Conservation (phyloP, 1,284 basidiomycete genomes). For the Agroathelia rolfsii region DNA sequence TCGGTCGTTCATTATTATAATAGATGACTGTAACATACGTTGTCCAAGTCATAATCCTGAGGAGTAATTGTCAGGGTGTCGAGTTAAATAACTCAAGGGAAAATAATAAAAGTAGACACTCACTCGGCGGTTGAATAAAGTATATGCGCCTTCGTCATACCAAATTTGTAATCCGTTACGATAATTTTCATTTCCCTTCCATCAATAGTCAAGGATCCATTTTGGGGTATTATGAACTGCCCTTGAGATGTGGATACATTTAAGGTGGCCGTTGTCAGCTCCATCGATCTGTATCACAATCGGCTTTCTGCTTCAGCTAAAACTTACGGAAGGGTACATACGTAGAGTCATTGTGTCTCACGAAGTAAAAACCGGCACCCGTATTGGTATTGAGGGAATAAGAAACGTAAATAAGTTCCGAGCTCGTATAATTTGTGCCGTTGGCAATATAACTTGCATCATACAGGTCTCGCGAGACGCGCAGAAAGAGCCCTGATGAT, state of each 20-base stretch:
- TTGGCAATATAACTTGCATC: constrained; percentile 30
- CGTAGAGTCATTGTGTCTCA: constrained; percentile 36
- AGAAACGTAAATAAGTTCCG: constrained; percentile 33
- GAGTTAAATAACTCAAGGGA: constrained; percentile 5
- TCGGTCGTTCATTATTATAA: constrained; percentile 5
- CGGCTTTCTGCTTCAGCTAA: constrained; percentile 1
- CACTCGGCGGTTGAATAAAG: constrained; percentile 41
- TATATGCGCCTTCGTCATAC: constrained; percentile 23
- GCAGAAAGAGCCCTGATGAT: constrained; percentile 37
- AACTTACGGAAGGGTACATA: constrained; percentile 16
- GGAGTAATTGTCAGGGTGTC: constrained; percentile 10
- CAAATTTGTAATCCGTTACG: constrained; percentile 39
- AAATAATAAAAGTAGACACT: constrained; percentile 11
- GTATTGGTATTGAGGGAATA: constrained; percentile 37
- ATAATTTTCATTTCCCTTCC: constrained; percentile 41
- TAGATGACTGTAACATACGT: constrained; percentile 22
- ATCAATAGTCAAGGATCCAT: constrained; percentile 30
- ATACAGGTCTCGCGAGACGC: constrained; percentile 36
- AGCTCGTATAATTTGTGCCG: constrained; percentile 36
- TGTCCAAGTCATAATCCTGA: constrained; percentile 36
- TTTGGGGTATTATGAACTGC: constrained; percentile 26
- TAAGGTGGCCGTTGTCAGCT: constrained; percentile 27
- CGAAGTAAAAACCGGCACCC: constrained; percentile 39
- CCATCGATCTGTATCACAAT: constrained; percentile 30
- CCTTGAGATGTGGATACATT: constrained; percentile 34